These are phyloP conservation scores for Penicillium sp. DNA, from an alignment of 2,329 filamentous ascomycete genomes.

Conservation along the genomic window DNA sequence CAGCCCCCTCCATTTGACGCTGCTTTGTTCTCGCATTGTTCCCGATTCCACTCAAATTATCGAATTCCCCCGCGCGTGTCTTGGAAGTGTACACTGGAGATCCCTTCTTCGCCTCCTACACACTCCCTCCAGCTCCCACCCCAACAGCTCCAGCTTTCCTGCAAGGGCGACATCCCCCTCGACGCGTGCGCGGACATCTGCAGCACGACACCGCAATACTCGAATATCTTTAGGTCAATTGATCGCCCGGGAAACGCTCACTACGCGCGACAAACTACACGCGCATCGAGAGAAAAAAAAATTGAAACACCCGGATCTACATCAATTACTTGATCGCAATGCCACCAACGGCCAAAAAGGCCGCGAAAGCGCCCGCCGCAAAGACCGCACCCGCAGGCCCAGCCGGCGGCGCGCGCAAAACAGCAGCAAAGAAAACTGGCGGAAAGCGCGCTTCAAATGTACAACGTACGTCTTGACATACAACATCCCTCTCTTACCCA, in stretches of 20 bases:
- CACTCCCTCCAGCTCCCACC: not conserved
- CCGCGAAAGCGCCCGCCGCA: constrained; percentile 12
- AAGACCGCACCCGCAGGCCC: constrained; percentile 10
- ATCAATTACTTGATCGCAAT: constrained; percentile 20
- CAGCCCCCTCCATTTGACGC: constrained; percentile 16
- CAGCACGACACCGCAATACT: not conserved
- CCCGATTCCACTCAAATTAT: not conserved
- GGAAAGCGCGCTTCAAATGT: constrained; percentile 38
- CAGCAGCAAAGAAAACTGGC: constrained; percentile 28
- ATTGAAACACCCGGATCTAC: not conserved
- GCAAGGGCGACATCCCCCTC: constrained; percentile 17
- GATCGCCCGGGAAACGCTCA: constrained; percentile 13
- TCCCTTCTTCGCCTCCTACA: not conserved
- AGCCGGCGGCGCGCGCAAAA: constrained; percentile 29
- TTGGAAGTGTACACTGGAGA: not conserved
- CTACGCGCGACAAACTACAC: constrained; percentile 1
- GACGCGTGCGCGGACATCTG: constrained; percentile 7
- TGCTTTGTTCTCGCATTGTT: not conserved
- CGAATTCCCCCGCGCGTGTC: not conserved
- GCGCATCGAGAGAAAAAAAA: not conserved
- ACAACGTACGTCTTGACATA: constrained; percentile 36
- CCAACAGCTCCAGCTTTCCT: constrained; percentile 4
- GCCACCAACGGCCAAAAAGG: constrained; percentile 30
- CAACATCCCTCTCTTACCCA: not conserved
- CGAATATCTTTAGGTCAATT: constrained; percentile 2